These are phyloP conservation scores for Boletus eberwhitei DNA, from an alignment of 768 basidiomycete species.

Conservation along the genomic window DNA sequence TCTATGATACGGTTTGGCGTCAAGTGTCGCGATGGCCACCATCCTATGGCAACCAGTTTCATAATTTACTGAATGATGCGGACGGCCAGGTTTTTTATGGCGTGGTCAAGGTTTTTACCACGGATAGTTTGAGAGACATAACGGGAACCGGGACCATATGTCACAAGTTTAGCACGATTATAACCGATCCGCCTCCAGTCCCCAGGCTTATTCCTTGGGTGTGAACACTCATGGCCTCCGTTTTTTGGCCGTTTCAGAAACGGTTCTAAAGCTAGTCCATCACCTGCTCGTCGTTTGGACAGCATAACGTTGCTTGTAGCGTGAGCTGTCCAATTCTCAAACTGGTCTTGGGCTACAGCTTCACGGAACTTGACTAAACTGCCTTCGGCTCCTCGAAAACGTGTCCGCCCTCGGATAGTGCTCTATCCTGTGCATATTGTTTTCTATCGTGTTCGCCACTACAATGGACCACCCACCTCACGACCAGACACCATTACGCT, in stretches of 20 bases:
- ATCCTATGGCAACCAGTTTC: background rate
- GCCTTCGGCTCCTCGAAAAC: conserved; percentile 27
- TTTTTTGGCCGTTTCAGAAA: background rate
- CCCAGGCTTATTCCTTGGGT: conserved; percentile 11
- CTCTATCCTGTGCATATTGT: conserved; percentile 2
- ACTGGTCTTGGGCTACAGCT: background rate
- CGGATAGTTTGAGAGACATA: conserved; percentile 3
- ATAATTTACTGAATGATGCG: background rate
- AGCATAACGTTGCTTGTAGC: background rate
- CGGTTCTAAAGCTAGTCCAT: background rate
- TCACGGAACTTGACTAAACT: conserved; percentile 21
- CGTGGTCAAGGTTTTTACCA: background rate
- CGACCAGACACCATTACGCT: conserved; percentile 22
- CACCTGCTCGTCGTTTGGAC: background rate
- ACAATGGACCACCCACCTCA: conserved; percentile 28
- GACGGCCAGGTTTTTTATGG: background rate
- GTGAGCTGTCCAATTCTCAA: background rate
- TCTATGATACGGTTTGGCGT: too few relatives aligned
- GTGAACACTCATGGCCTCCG: conserved; percentile 3
- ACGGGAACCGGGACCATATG: conserved; percentile 22
- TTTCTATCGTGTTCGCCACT: conserved; percentile 15
- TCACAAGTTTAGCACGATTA: conserved; percentile 14
- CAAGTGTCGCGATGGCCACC: too few relatives aligned
- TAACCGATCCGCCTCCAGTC: conserved; percentile 7
- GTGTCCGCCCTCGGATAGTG: conserved; percentile 24